phyloP scores from a whole-genome alignment of 208 protist species.

The Wallacemonas sp. region DNA sequence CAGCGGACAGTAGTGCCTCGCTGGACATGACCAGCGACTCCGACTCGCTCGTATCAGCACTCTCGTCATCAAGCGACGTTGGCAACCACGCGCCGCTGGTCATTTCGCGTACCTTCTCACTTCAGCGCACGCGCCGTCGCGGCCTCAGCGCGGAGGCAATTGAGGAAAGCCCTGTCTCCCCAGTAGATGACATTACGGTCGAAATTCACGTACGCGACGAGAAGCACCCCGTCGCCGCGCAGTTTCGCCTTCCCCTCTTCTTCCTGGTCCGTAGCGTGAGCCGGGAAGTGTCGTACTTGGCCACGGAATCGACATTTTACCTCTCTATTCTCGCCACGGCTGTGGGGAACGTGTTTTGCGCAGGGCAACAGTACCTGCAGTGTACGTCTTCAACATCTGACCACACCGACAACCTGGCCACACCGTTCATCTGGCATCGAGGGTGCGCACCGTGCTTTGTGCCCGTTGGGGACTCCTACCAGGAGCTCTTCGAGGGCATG shows the following conservation, averaged over 20 bases:
- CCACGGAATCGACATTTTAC: constrained; percentile 61
- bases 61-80: background rate
- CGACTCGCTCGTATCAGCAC: background rate
- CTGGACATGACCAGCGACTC: background rate
- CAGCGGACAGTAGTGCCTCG: background rate
- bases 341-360: constrained; percentile 50
- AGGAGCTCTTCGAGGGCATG: constrained; percentile 56
- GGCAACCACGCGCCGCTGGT: background rate
- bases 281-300: constrained; percentile 26
- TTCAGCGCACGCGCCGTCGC: background rate
- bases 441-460: constrained; percentile 73
- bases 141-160: background rate
- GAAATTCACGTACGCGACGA: constrained; percentile 65
- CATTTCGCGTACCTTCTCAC: constrained; percentile 1
- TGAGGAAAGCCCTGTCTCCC: background rate
- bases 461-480: constrained; percentile 57
- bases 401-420: constrained; percentile 9
- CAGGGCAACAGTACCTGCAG: constrained; percentile 20
- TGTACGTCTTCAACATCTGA: background rate
- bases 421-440: constrained; percentile 48
- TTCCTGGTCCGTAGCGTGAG: constrained; percentile 51
- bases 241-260: constrained; percentile 72
- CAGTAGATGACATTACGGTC: constrained; percentile 30
- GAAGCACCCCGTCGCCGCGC: constrained; percentile 48
- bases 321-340: constrained; percentile 77